Conservation (phyloP, 176 grass and related monocot genomes). For the Alopecurus myosuroides region DNA sequence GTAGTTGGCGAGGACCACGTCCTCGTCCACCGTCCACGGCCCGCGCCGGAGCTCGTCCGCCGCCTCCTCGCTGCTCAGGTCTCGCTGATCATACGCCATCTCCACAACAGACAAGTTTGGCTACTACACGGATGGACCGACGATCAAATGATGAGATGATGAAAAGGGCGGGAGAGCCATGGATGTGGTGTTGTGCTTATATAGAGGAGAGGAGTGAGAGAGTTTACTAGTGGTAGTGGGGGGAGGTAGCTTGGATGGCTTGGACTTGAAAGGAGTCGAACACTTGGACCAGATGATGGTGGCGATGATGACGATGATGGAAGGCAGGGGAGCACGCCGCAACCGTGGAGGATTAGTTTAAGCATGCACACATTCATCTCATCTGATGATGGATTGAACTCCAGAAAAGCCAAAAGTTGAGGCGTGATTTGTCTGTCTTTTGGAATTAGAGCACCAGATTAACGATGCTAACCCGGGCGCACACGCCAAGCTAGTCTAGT, state of each 20-base stretch:
- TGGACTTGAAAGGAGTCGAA: constrained; percentile 17
- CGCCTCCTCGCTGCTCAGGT: constrained; percentile 31
- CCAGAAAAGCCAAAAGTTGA: constrained; percentile 52
- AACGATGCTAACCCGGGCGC: constrained; percentile 21
- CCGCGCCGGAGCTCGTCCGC: constrained; percentile 48
- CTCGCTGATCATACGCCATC: neutral
- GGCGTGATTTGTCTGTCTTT: constrained; percentile 24
- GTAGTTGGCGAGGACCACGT: constrained; percentile 72
- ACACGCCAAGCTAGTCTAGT: constrained; percentile 13
- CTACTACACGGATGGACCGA: neutral
- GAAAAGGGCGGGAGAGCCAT: constrained; percentile 48
- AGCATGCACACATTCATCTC: neutral
- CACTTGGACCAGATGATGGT: neutral
- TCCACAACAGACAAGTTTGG: neutral
- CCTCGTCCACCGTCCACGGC: constrained; percentile 91
- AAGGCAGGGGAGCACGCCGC: constrained; percentile 42
- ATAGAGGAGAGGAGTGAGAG: constrained; percentile 19
- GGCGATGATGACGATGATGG: neutral
- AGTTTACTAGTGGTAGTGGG: neutral
- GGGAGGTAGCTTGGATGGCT: neutral
- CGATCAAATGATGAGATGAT: constrained; percentile 16
- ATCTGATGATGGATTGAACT: neutral
- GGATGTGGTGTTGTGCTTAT: constrained; percentile 33
- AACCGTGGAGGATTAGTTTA: constrained; percentile 37
- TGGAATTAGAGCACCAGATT: constrained; percentile 22